Conservation (phyloP, 495 filamentous ascomycete species). For the Penicillium manginii region DNA sequence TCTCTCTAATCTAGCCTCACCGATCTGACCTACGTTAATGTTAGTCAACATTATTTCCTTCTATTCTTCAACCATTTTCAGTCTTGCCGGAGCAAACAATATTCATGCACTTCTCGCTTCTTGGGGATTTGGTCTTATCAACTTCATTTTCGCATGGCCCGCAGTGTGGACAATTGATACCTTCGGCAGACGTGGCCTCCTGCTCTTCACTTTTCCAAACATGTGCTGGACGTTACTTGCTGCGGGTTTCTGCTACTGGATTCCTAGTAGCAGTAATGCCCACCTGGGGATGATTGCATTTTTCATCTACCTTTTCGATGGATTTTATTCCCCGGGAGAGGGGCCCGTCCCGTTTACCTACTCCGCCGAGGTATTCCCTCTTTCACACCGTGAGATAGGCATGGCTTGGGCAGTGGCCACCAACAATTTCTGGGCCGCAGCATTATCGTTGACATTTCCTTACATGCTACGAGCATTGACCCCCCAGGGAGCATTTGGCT, state of each 20-base stretch:
- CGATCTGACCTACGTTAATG: neutral
- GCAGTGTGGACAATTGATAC: slow-evolving; percentile 87
- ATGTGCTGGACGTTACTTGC: slow-evolving; percentile 81
- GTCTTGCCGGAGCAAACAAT: slow-evolving; percentile 54
- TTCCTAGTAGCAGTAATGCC: slow-evolving; percentile 52
- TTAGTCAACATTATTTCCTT: slow-evolving; percentile 77
- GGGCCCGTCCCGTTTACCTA: slow-evolving; percentile 85
- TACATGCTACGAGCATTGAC: slow-evolving; percentile 58
- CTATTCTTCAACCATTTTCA: slow-evolving; percentile 78
- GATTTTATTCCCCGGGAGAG: slow-evolving; percentile 79
- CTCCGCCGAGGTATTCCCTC: slow-evolving; percentile 76
- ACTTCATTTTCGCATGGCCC: slow-evolving; percentile 83
- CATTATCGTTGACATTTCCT: slow-evolving; percentile 68
- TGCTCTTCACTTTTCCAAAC: slow-evolving; percentile 84
- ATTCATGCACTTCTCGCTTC: slow-evolving; percentile 69
- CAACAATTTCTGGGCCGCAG: slow-evolving; percentile 67
- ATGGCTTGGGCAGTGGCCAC: slow-evolving; percentile 76
- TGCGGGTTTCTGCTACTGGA: slow-evolving; percentile 71
- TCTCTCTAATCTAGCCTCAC: neutral
- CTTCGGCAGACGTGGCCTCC: slow-evolving; percentile 73
- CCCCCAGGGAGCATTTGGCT: slow-evolving; percentile 57
- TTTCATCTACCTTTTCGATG: slow-evolving; percentile 72
- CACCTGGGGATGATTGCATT: slow-evolving; percentile 67
- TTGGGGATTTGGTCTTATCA: slow-evolving; percentile 79
- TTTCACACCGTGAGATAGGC: slow-evolving; percentile 73